Evolutionary conservation across 495 filamentous ascomycete genomes (phyloP).

Genomic region (Rostrohypoxylon terebratum): DNA sequence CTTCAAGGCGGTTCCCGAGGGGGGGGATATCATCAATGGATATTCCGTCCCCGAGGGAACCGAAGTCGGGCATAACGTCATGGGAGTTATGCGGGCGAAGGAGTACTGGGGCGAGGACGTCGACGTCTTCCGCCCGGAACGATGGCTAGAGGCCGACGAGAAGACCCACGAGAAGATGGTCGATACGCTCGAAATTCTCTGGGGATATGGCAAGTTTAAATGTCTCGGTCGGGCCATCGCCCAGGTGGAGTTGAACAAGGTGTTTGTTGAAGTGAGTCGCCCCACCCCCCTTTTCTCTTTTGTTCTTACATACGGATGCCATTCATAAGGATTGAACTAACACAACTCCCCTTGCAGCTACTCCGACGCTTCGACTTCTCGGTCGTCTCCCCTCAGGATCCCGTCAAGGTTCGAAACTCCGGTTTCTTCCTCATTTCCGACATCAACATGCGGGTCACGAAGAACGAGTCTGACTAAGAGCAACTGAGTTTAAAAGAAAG

Average conservation of each 20-base stretch:
- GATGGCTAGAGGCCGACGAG: constrained; percentile 58
- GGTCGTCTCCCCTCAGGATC: constrained; percentile 32
- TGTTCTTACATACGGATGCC: not conserved
- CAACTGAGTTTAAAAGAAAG: not conserved
- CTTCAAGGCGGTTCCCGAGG: constrained; percentile 42
- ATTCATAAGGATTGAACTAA: not conserved
- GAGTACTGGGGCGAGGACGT: constrained; percentile 53
- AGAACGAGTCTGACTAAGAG: not conserved
- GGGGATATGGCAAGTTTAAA: constrained; percentile 53
- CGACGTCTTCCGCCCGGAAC: constrained; percentile 52
- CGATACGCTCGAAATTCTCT: constrained; percentile 49
- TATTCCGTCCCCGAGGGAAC: constrained; percentile 47
- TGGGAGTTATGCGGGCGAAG: constrained; percentile 41
- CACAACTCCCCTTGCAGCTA: constrained; percentile 12
- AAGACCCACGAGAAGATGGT: constrained; percentile 53
- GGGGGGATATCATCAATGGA: constrained; percentile 46
- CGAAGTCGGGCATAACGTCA: constrained; percentile 43
- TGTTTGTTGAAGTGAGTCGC: constrained; percentile 63
- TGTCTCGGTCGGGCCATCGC: constrained; percentile 57
- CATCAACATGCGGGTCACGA: constrained; percentile 39
- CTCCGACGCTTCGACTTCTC: constrained; percentile 43
- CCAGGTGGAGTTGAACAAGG: constrained; percentile 63
- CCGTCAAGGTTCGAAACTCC: constrained; percentile 37
- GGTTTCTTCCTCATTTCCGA: constrained; percentile 43
- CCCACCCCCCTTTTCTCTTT: not conserved